phyloP scores from a whole-genome alignment of 768 basidiomycete genomes.

The Lactifluus rugatus region DNA sequence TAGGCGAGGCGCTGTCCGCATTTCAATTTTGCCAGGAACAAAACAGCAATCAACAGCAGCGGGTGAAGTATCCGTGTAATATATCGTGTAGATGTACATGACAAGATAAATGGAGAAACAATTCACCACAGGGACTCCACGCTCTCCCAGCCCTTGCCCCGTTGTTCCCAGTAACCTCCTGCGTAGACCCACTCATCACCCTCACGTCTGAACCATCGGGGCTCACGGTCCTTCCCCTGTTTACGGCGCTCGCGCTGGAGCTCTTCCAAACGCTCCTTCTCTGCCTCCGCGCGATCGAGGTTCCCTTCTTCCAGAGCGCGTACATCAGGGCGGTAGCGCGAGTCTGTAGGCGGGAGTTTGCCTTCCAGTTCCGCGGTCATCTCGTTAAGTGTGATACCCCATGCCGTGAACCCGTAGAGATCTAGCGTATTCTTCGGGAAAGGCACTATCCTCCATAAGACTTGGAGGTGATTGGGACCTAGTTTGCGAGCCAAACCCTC shows the following conservation, averaged over 20 bases:
- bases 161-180: constrained; percentile 80
- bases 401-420: constrained; percentile 77
- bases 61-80: background rate
- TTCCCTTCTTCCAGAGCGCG: constrained; percentile 73
- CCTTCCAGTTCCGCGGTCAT: constrained; percentile 54
- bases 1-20: no score
- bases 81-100: background rate
- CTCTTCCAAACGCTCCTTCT: constrained; percentile 67
- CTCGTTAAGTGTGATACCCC: constrained; percentile 74
- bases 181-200: constrained; percentile 65
- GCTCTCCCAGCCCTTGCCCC: constrained; percentile 54
- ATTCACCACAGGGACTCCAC: constrained; percentile 56
- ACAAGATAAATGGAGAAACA: background rate
- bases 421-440: constrained; percentile 63
- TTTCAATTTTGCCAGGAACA: no score
- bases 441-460: constrained; percentile 68
- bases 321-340: constrained; percentile 72
- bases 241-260: constrained; percentile 64
- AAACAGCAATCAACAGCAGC: no score
- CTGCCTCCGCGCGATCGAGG: constrained; percentile 56
- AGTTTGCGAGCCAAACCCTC: constrained; percentile 64
- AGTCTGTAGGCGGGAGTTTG: constrained; percentile 71
- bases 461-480: constrained; percentile 56
- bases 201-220: constrained; percentile 68
- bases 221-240: constrained; percentile 45